Base-by-base conservation (phyloP, 768 basidiomycete genomes). In the Austroboletus festivus region DNA sequence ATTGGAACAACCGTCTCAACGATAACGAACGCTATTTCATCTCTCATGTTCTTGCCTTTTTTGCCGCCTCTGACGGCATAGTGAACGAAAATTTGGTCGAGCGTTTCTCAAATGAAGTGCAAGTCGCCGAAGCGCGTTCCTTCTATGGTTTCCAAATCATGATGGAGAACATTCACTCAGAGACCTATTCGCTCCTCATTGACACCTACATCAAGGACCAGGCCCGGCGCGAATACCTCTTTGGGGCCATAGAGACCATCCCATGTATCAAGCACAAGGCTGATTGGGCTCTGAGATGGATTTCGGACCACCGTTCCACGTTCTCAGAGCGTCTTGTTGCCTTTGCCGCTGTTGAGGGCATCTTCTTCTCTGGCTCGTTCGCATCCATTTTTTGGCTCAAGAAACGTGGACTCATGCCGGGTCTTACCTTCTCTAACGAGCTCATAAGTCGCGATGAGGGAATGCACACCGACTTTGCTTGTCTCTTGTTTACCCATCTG, bases 141-240 rank as follows among this genome's bases (percentile, higher is more conserved):
- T 97, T 97, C 71, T 97, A 96, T 61, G 93, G 93, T n/a, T 96
- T 95, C 73, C 93, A 97, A 67, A 90, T 97, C 59, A 96, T 96
- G 93, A 97, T 95, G 83, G 94, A 96, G 61, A 97, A 97, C 66
- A 82, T 97, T 33, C 94, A 97, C 69, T 93, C 93, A 3, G 93
- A 97, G 64, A 94, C 93, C 0, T 97, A 97, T 69, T 96, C 93
- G 0, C 81, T 96, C 30, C 84, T 97, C 58, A 94, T 97, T 60
- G 93, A 96, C 66, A 90, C 85, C 5, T 96, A 95, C 67, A 89
- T 97, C 69, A 89, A 87, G 60, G 93, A 97, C 46, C 62, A 80
- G 4, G 72, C 65, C 1, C 71, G 89, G 61, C 84, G 92, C 37
- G 80, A 82, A 31, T 84, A 83, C 59, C 85, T 97, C 7, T 96